Percentiles rank a stretch among this genome's conserved stretches.
These are phyloP conservation scores for Monosporozyma yasuniensis DNA, from an alignment of 805 yeast genomes.

Conservation along the genomic window DNA sequence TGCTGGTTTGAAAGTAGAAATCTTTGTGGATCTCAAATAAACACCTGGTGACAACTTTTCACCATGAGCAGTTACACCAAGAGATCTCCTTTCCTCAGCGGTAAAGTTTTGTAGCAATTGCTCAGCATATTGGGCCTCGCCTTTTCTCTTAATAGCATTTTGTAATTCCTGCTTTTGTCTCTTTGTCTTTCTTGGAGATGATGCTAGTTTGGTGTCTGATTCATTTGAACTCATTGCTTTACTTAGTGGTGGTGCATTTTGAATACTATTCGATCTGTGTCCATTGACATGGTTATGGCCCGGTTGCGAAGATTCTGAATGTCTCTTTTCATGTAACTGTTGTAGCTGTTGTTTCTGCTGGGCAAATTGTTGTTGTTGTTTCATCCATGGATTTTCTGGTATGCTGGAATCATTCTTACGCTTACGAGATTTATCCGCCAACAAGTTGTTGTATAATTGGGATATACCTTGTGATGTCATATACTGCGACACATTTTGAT, in stretches of 20 bases:
- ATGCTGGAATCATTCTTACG: constrained; percentile 35
- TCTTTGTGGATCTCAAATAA: constrained; percentile 65
- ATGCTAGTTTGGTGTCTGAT: background rate
- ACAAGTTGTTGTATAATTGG: constrained; percentile 70
- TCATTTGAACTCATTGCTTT: background rate
- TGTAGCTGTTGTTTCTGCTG: constrained; percentile 29
- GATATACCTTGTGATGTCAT: constrained; percentile 83
- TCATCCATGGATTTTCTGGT: constrained; percentile 39
- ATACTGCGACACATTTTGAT: constrained; percentile 67
- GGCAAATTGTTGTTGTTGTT: constrained; percentile 35
- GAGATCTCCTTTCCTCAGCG: constrained; percentile 71
- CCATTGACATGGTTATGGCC: background rate
- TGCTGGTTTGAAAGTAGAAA: constrained; percentile 71
- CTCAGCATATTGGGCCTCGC: constrained; percentile 30
- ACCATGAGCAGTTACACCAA: constrained; percentile 73
- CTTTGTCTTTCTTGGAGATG: constrained; percentile 22
- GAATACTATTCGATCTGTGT: background rate
- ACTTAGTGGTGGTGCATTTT: constrained; percentile 6
- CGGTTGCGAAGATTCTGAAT: background rate
- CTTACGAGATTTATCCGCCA: constrained; percentile 55
- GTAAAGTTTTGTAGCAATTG: constrained; percentile 38
- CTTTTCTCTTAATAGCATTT: constrained; percentile 24
- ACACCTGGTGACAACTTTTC: constrained; percentile 74
- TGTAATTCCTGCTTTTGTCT: constrained; percentile 27
- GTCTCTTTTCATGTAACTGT: constrained; percentile 21